Percentiles rank a stretch among this genome's conserved stretches.
These are phyloP conservation scores for Verticillium longisporum DNA, from an alignment of 2,329 filamentous ascomycete genomes.

Conservation along the genomic window DNA sequence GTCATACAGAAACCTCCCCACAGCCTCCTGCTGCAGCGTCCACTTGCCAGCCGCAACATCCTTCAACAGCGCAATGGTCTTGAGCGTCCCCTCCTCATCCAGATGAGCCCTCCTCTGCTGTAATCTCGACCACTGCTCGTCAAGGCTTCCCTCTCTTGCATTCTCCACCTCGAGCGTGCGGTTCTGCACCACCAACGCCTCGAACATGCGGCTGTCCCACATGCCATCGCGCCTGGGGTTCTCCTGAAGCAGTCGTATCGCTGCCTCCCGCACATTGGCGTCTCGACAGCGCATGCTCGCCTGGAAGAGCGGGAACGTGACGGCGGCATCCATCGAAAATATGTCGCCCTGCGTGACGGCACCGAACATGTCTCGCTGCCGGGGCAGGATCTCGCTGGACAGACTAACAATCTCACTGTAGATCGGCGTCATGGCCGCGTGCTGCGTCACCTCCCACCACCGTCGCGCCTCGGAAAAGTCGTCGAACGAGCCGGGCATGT, in stretches of 20 bases:
- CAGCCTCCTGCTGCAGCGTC: constrained; percentile 3
- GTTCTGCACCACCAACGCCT: constrained; percentile 11
- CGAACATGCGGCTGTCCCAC: constrained; percentile 16
- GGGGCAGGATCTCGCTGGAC: constrained; percentile 11
- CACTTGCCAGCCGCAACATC: constrained; percentile 4
- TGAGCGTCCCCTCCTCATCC: constrained; percentile 5
- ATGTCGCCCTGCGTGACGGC: constrained; percentile 11
- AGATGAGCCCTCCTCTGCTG: constrained; percentile 7
- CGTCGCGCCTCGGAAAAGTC: constrained; percentile 16
- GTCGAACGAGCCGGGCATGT: constrained; percentile 14
- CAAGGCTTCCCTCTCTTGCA: constrained; percentile 9
- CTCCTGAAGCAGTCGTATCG: constrained; percentile 15
- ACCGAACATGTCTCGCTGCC: background rate
- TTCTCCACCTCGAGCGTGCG: constrained; percentile 13
- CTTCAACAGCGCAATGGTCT: constrained; percentile 4
- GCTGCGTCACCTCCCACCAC: constrained; percentile 22
- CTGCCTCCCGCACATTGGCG: constrained; percentile 15
- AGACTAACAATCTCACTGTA: constrained; percentile 20
- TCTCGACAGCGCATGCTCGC: constrained; percentile 17
- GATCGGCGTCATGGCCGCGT: constrained; percentile 17
- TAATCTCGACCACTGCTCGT: constrained; percentile 14
- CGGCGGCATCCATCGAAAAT: constrained; percentile 22
- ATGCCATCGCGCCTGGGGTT: constrained; percentile 20
- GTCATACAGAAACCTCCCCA: background rate
- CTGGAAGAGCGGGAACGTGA: constrained; percentile 17